A percentile compares a stretch with the other conserved stretches of the same genome.
These are phyloP conservation scores for Aureobasidium uvarum DNA, from an alignment of 2,329 filamentous ascomycete species.

Conservation along the genomic window DNA sequence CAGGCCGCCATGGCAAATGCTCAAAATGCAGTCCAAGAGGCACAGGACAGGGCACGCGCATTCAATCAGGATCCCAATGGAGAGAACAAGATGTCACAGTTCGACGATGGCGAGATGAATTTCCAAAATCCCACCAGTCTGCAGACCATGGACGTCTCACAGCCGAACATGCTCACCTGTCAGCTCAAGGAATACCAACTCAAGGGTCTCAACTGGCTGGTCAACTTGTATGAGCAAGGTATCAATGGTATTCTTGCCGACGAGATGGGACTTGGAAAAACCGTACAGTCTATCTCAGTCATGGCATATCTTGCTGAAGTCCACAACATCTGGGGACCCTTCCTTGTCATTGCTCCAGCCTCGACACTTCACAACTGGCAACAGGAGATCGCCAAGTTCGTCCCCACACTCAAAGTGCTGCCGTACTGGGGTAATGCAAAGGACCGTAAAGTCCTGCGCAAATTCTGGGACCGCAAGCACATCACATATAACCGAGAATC, in stretches of 20 bases:
- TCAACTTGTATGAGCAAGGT: conserved; percentile 97
- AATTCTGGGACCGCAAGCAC: conserved; percentile 99
- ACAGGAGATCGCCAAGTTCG: conserved; percentile 93
- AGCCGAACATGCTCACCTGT: conserved; percentile 88
- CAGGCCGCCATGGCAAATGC: conserved; percentile 92
- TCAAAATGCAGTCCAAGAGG: conserved; percentile 91
- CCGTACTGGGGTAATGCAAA: conserved; percentile 96
- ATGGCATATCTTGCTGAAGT: conserved; percentile 98
- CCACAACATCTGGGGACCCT: conserved; percentile 97
- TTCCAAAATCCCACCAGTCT: conserved; percentile 98
- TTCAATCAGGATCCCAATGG: conserved; percentile 67
- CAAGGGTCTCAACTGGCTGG: conserved; percentile 98
- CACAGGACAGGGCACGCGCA: conserved; percentile 84
- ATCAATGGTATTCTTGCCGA: conserved; percentile 99
- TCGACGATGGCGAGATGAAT: conserved; percentile 97
- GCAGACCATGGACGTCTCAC: conserved; percentile 88
- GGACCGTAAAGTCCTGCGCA: conserved; percentile 92
- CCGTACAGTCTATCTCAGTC: conserved; percentile 97
- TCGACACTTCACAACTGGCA: conserved; percentile 99
- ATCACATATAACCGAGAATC: conserved; percentile 92
- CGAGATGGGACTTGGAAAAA: conserved; percentile 99
- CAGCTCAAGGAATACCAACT: conserved; percentile 98
- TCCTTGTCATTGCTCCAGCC: conserved; percentile 91
- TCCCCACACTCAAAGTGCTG: conserved; percentile 89
- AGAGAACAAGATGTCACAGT: conserved; percentile 64